A percentile compares a stretch with the other conserved stretches of the same genome.
Evolutionary conservation across 768 basidiomycete genomes (phyloP).

Genomic region (Collybia sordida): DNA sequence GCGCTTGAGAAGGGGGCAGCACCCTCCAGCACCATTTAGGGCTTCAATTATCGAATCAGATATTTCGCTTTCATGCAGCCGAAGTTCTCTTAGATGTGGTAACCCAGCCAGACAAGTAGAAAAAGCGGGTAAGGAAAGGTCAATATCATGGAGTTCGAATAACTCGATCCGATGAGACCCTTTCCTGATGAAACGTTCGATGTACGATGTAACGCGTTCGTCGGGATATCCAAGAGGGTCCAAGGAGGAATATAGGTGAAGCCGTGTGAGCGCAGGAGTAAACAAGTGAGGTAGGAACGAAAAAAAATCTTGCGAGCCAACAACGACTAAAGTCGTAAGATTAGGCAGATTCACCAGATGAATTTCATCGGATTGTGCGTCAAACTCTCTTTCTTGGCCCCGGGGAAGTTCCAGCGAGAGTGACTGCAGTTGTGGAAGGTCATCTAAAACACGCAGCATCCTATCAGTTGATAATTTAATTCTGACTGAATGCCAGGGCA

Average conservation of each 20-base stretch:
- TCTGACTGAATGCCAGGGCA: slow-evolving; percentile 20
- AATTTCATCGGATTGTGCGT: slow-evolving; percentile 12
- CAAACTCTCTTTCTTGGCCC: slow-evolving; percentile 26
- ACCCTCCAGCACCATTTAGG: slow-evolving; percentile 35
- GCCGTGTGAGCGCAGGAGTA: slow-evolving; percentile 32
- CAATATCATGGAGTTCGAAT: slow-evolving; percentile 23
- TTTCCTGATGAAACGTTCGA: slow-evolving; percentile 17
- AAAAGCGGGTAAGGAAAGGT: slow-evolving; percentile 22
- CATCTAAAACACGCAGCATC: slow-evolving; percentile 31
- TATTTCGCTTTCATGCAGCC: slow-evolving; percentile 60
- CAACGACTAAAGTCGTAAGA: slow-evolving; percentile 26
- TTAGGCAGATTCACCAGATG: slow-evolving; percentile 19
- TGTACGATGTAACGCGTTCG: slow-evolving; percentile 24
- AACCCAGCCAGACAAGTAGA: slow-evolving; percentile 26
- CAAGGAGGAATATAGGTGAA: slow-evolving; percentile 41
- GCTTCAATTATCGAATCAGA: slow-evolving; percentile 40
- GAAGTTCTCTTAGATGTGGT: slow-evolving; percentile 43
- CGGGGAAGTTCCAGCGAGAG: slow-evolving; percentile 39
- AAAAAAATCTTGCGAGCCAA: slow-evolving; percentile 27
- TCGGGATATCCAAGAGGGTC: slow-evolving; percentile 30
- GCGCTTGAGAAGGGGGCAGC: slow-evolving; percentile 45
- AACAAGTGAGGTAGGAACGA: slow-evolving; percentile 26
- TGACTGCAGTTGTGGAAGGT: slow-evolving; percentile 36
- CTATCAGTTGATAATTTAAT: slow-evolving; percentile 23
- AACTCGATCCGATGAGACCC: slow-evolving; percentile 28